Percentiles rank a stretch among this genome's conserved stretches.
phyloP scores from a whole-genome alignment of 2,329 filamentous ascomycete genomes.

The Fusarium torreyae region DNA sequence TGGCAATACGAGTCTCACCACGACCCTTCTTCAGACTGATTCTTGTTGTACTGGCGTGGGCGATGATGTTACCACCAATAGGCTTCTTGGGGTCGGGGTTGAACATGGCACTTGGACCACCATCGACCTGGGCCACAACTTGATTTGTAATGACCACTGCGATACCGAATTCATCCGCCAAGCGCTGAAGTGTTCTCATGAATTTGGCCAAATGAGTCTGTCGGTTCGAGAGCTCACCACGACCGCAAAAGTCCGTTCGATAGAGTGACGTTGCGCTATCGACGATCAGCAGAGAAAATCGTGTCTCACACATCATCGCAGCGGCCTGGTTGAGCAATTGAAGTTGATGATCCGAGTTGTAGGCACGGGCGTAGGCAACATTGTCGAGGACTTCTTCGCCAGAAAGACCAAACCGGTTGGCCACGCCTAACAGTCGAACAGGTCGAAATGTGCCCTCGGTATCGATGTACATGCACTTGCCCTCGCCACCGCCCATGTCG shows the following conservation, averaged over 20 bases:
- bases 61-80: slow-evolving; percentile 98
- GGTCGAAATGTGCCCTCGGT: slow-evolving; percentile 98
- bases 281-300: slow-evolving; percentile 95
- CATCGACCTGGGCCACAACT: slow-evolving; percentile 97
- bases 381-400: slow-evolving; percentile 99
- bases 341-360: slow-evolving; percentile 98
- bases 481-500: slow-evolving; percentile 98
- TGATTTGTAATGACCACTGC: slow-evolving; percentile 99
- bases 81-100: slow-evolving; percentile 99
- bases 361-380: slow-evolving; percentile 96
- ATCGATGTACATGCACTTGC: slow-evolving; percentile 98
- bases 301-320: slow-evolving; percentile 99
- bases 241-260: slow-evolving; percentile 95
- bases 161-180: slow-evolving; percentile 90
- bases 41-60: slow-evolving; percentile 94
- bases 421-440: slow-evolving; percentile 90
- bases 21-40: slow-evolving; percentile 96
- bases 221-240: slow-evolving; percentile 93
- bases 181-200: slow-evolving; percentile 84
- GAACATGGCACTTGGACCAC: slow-evolving; percentile 97
- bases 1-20: slow-evolving; percentile 95
- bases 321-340: slow-evolving; percentile 95
- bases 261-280: slow-evolving; percentile 97
- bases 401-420: slow-evolving; percentile 92
- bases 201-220: slow-evolving; percentile 93